These are phyloP conservation scores for Moesziomyces sp. DNA, from an alignment of 1,284 basidiomycete species.

Conservation along the genomic window DNA sequence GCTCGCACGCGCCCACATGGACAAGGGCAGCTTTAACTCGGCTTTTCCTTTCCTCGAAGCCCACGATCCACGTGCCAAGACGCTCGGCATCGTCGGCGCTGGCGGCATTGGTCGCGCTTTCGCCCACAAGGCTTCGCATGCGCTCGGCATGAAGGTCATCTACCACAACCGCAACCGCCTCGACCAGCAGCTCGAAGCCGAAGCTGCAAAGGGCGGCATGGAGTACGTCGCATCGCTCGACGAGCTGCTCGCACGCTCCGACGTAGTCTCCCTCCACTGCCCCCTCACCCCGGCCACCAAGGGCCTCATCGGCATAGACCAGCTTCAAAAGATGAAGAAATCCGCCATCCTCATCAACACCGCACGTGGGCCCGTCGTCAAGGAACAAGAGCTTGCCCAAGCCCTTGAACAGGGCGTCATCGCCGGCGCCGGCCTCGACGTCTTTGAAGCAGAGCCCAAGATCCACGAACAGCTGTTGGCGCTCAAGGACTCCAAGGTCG, in stretches of 20 bases:
- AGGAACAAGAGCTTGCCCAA: conserved; percentile 66
- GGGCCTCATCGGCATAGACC: conserved; percentile 66
- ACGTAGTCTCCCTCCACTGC: conserved; percentile 71
- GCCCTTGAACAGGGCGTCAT: conserved; percentile 50
- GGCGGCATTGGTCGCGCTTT: conserved; percentile 61
- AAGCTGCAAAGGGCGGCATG: conserved; percentile 51
- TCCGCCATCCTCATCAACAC: conserved; percentile 70
- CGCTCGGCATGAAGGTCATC: conserved; percentile 58
- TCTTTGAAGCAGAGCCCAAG: conserved; percentile 71
- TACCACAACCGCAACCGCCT: conserved; percentile 62
- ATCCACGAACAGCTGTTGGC: conserved; percentile 46
- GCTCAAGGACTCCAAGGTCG: conserved; percentile 46
- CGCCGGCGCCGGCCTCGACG: conserved; percentile 82
- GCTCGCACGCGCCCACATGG: conserved; percentile 44
- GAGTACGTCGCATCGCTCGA: conserved; percentile 63
- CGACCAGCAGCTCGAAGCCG: conserved; percentile 60
- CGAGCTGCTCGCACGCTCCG: conserved; percentile 67
- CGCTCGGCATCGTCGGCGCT: conserved; percentile 62
- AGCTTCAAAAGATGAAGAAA: conserved; percentile 69
- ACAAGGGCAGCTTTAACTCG: conserved; percentile 49
- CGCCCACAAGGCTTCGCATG: conserved; percentile 58
- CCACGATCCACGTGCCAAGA: conserved; percentile 51
- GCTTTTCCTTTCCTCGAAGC: conserved; percentile 52
- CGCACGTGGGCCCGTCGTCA: conserved; percentile 70
- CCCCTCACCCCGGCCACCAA: conserved; percentile 69